Conservation (phyloP, 2,329 filamentous ascomycete species). For the Hypoxylon sp. region DNA sequence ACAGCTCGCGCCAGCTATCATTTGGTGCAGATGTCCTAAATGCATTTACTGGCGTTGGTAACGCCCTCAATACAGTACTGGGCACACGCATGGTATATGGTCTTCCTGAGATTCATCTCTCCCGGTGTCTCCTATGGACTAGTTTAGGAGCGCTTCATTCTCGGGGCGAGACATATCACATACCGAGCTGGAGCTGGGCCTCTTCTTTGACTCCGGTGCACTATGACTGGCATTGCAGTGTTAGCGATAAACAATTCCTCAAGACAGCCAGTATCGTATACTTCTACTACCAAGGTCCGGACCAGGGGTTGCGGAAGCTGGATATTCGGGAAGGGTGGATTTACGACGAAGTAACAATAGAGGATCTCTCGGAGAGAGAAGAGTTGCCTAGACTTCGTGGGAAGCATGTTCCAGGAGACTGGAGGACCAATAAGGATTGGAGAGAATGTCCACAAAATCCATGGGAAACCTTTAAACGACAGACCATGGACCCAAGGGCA, state of each 20-base stretch:
- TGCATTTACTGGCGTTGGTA: constrained; percentile 26
- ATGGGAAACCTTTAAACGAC: constrained; percentile 7
- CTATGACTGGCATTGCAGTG: constrained; percentile 5
- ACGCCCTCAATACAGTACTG: constrained; percentile 5
- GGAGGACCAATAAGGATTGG: constrained; percentile 18
- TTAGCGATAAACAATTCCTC: background rate
- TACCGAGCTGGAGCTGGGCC: constrained; percentile 29
- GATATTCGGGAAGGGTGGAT: constrained; percentile 18
- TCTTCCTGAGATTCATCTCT: constrained; percentile 27
- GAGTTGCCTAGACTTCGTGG: constrained; percentile 3
- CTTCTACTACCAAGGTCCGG: constrained; percentile 20
- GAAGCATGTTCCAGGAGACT: constrained; percentile 1
- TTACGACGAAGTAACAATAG: constrained; percentile 6
- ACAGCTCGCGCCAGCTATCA: constrained; percentile 22
- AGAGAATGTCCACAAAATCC: constrained; percentile 24
- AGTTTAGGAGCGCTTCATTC: background rate
- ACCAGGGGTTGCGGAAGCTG: constrained; percentile 13
- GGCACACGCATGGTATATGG: constrained; percentile 12
- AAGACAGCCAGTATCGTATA: constrained; percentile 12
- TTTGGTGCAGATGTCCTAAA: constrained; percentile 18
- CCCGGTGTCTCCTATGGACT: constrained; percentile 23
- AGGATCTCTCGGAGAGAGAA: constrained; percentile 7
- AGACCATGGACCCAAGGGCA: background rate
- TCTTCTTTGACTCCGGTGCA: constrained; percentile 11
- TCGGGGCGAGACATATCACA: constrained; percentile 6